phyloP scores from a whole-genome alignment of 2,329 filamentous ascomycete species.

The Pseudomassariella vexata region DNA sequence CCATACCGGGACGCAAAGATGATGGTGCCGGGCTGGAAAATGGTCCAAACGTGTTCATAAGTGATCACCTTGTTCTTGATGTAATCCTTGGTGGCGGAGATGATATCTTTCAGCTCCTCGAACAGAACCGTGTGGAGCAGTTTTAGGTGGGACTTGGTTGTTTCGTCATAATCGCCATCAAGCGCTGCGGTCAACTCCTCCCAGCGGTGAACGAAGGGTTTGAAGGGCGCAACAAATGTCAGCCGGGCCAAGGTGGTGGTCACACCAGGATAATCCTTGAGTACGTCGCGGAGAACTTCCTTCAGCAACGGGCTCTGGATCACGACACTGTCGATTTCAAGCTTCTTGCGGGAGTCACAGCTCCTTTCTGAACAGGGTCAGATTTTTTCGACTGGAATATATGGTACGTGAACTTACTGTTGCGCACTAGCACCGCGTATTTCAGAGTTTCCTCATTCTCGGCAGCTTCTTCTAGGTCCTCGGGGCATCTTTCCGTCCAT shows the following conservation, averaged over 20 bases:
- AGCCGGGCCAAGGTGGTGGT: slow-evolving; percentile 54
- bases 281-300: slow-evolving; percentile 45
- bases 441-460: slow-evolving; percentile 45
- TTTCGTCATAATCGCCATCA: slow-evolving; percentile 33
- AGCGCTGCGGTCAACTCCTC: slow-evolving; percentile 34
- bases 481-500: slow-evolving; percentile 37
- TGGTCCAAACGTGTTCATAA: slow-evolving; percentile 23
- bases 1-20: slow-evolving; percentile 13
- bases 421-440: slow-evolving; percentile 42
- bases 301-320: slow-evolving; percentile 59
- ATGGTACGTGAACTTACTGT: too few species aligned
- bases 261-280: slow-evolving; percentile 55
- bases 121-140: slow-evolving; percentile 41
- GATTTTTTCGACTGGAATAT: too few species aligned
- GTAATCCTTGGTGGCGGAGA: slow-evolving; percentile 42
- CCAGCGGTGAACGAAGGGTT: slow-evolving; percentile 64
- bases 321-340: too few species aligned
- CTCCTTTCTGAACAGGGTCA: too few species aligned
- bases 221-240: slow-evolving; percentile 55
- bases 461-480: slow-evolving; percentile 36
- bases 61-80: slow-evolving; percentile 17
- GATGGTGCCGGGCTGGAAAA: slow-evolving; percentile 12
- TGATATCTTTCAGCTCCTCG: slow-evolving; percentile 43
- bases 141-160: slow-evolving; percentile 38
- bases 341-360: slow-evolving; percentile 41